phyloP scores from a whole-genome alignment of 2,329 filamentous ascomycete species.

The Penicillium sp. region DNA sequence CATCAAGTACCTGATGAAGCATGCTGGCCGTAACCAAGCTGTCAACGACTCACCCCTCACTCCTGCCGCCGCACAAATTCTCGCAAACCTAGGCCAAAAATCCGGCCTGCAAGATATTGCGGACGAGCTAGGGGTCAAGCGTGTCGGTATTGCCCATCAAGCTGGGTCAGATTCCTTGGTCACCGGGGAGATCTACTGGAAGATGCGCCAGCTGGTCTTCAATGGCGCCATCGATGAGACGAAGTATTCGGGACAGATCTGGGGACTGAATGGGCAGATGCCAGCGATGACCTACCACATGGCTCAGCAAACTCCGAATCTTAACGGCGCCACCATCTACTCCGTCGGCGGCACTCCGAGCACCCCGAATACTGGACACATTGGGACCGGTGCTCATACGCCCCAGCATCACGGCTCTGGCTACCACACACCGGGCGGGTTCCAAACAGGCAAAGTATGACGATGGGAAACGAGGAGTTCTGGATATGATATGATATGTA shows the following conservation, averaged over 20 bases:
- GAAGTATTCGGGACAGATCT: conserved; percentile 83
- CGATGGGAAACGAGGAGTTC: conserved; percentile 6
- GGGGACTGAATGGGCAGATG: conserved; percentile 77
- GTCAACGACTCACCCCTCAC: conserved; percentile 63
- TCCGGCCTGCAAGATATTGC: conserved; percentile 91
- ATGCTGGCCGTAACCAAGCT: conserved; percentile 69
- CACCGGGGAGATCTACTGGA: conserved; percentile 93
- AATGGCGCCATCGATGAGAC: conserved; percentile 73
- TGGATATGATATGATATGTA: conserved; percentile 39
- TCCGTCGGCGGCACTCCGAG: conserved; percentile 57
- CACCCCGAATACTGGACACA: conserved; percentile 62
- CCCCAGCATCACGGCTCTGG: conserved; percentile 52
- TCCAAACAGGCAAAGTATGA: conserved; percentile 44
- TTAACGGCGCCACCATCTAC: conserved; percentile 55
- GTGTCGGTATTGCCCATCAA: conserved; percentile 83
- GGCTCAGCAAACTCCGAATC: conserved; percentile 52
- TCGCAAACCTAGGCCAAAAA: conserved; percentile 84
- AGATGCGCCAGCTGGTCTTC: conserved; percentile 84
- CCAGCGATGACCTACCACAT: conserved; percentile 49
- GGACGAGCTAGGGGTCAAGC: conserved; percentile 85
- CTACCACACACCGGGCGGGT: conserved; percentile 78
- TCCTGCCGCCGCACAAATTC: conserved; percentile 65
- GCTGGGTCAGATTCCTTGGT: conserved; percentile 91
- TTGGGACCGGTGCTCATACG: conserved; percentile 48
- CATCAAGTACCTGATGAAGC: conserved; percentile 95